phyloP scores from a whole-genome alignment of 176 grass and related monocot genomes.

The Eremochloa ophiuroides region DNA sequence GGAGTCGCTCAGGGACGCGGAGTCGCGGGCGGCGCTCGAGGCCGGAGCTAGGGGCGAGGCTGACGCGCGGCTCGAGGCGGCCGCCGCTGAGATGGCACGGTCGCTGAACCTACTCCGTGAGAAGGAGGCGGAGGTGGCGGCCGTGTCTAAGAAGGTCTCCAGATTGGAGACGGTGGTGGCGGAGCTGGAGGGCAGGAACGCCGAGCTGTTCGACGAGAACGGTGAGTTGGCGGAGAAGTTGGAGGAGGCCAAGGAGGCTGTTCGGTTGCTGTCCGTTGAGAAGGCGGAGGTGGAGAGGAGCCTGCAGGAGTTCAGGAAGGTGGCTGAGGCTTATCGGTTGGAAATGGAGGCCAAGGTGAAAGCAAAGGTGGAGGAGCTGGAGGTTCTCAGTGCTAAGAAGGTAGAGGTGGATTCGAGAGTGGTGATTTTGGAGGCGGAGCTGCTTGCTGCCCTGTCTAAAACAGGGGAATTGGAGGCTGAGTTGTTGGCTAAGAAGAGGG shows the following conservation, averaged over 20 bases:
- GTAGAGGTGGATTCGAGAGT: slow-evolving; percentile 18
- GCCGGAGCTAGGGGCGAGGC: slow-evolving; percentile 15
- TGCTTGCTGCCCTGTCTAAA: background rate
- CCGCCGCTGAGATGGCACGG: slow-evolving; percentile 5
- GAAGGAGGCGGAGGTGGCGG: slow-evolving; percentile 39
- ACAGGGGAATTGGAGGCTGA: slow-evolving; percentile 35
- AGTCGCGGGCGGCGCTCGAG: slow-evolving; percentile 11
- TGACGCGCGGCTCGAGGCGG: slow-evolving; percentile 17
- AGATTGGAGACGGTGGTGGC: slow-evolving; percentile 2
- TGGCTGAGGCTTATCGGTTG: background rate
- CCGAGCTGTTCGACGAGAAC: slow-evolving; percentile 12
- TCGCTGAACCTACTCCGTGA: slow-evolving; percentile 9
- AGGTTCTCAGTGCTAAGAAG: slow-evolving; percentile 29
- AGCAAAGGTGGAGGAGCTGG: slow-evolving; percentile 32
- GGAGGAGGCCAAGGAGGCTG: slow-evolving; percentile 13
- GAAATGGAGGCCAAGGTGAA: slow-evolving; percentile 24
- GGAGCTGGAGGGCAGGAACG: slow-evolving; percentile 24
- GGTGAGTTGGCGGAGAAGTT: slow-evolving; percentile 16
- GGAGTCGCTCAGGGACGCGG: background rate
- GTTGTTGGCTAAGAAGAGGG: slow-evolving; percentile 9
- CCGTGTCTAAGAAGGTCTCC: slow-evolving; percentile 22
- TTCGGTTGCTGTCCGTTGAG: background rate
- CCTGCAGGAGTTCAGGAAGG: slow-evolving; percentile 23
- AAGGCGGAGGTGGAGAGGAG: slow-evolving; percentile 25
- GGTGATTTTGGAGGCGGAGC: slow-evolving; percentile 15